These are phyloP conservation scores for Eudorina sp. DNA, from an alignment of 139 green algal genomes.

Conservation along the genomic window DNA sequence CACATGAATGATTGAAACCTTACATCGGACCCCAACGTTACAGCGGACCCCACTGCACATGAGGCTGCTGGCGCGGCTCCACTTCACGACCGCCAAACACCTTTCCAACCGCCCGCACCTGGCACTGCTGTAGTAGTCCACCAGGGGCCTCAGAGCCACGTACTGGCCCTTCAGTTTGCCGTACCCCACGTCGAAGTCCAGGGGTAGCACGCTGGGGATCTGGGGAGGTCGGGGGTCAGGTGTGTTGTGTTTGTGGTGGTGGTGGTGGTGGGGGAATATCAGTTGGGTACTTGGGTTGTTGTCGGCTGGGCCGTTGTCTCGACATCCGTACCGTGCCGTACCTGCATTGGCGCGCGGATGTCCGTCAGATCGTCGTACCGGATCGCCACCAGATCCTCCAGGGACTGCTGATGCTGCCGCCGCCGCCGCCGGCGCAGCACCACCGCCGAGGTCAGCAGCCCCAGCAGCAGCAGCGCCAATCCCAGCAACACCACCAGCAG, in stretches of 20 bases:
- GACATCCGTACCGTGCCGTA: neutral
- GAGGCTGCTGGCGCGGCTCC: no score
- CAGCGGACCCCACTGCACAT: no score
- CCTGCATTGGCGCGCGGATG: conserved; percentile 15
- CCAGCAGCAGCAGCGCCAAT: neutral
- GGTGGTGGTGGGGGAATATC: no score
- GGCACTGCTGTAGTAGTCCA: conserved; percentile 11
- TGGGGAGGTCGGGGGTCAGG: neutral
- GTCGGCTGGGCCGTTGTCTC: no score
- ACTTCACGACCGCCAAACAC: no score
- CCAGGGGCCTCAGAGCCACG: conserved; percentile 27
- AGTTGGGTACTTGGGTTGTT: no score
- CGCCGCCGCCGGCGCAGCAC: neutral
- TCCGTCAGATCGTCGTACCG: neutral
- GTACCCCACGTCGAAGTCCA: conserved; percentile 23
- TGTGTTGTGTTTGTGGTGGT: no score
- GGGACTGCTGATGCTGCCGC: neutral
- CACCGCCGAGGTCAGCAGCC: neutral
- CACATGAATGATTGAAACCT: no score
- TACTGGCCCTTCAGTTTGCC: conserved; percentile 35
- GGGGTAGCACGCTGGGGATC: neutral
- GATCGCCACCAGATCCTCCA: conserved; percentile 37
- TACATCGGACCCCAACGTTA: no score
- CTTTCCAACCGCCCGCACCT: no score
- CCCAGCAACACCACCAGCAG: conserved; percentile 22